phyloP scores from a whole-genome alignment of 2,329 filamentous ascomycete genomes.

The Pseudocercospora fijiensis region DNA sequence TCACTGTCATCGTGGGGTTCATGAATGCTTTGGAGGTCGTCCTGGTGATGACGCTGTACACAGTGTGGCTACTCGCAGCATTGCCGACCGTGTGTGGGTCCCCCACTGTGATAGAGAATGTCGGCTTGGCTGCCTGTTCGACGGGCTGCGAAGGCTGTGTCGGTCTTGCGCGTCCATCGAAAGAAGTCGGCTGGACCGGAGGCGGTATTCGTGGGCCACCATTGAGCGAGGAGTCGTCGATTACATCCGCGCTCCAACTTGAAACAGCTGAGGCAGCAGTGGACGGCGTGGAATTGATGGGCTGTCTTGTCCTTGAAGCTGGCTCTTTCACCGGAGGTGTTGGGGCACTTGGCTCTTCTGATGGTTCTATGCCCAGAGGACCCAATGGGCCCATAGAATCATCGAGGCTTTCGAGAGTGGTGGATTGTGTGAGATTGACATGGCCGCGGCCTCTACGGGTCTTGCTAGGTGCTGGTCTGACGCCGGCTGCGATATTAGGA shows the following conservation, averaged over 20 bases:
- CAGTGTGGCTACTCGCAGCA: constrained; percentile 93
- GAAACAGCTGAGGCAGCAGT: constrained; percentile 53
- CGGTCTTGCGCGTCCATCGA: constrained; percentile 48
- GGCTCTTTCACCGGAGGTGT: constrained; percentile 60
- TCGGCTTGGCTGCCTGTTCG: constrained; percentile 90
- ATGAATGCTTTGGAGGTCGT: constrained; percentile 96
- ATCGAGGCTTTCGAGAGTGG: constrained; percentile 74
- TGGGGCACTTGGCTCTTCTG: constrained; percentile 62
- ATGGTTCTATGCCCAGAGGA: constrained; percentile 54
- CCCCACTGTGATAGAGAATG: constrained; percentile 85
- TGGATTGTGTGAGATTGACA: constrained; percentile 73
- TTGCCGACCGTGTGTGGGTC: constrained; percentile 98
- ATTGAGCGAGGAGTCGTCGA: constrained; percentile 58
- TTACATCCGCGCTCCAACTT: constrained; percentile 59
- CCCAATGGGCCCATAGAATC: constrained; percentile 72
- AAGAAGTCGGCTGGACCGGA: constrained; percentile 55
- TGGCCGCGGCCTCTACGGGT: constrained; percentile 59
- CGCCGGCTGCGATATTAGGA: constrained; percentile 27
- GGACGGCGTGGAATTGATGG: constrained; percentile 45
- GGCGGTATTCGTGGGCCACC: constrained; percentile 61
- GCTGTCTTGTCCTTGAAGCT: constrained; percentile 46
- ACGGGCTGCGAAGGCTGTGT: constrained; percentile 80
- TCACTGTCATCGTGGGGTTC: constrained; percentile 88
- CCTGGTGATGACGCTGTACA: constrained; percentile 94
- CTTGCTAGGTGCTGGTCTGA: constrained; percentile 36